Evolutionary conservation across 2,329 filamentous ascomycete species (phyloP), one percentile per base, ranked within the genome.

Genomic region (Botryotinia calthae): DNA sequence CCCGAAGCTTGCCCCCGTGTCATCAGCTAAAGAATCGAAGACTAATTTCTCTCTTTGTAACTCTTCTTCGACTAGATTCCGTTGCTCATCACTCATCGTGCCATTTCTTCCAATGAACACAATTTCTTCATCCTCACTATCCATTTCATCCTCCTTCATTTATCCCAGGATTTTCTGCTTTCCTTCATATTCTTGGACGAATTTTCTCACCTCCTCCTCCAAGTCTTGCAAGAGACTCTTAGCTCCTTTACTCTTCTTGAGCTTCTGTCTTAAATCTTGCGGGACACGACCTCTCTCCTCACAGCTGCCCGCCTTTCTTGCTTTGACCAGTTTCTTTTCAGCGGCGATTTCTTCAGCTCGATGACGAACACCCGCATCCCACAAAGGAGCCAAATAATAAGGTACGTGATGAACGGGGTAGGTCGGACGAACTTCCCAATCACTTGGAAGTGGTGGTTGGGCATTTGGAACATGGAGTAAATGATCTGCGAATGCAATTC

Each of bases 371-470:
- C 85, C 83, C 28, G 87, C 86, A 78, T 97, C 94, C 94, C 94
- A 97, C 75, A 94, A 88, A 25, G 92, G 89, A 2, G 95, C 95
- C 72, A 98, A 86, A 80, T 95, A 94, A 84, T 98, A 98, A 0
- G 95, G 96, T 25, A 98, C 90, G 73, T 87, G 84, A 78, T 91
- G 90, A 68, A 93, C 87, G 7, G 90, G 91, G 82, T 98, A 89
- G 22, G 95, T 96, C 3, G 95, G 93, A 61, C 88, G 90, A 65
- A 95, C 88, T 78, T 92, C 88, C 91, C 93, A 98, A 83, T 99
- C 96, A 73, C 86, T 87, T 0, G 94, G 90, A 62, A 92, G 86
- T 0, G 96, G 96, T 0, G 95, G 93, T 77, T 95, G 89, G 28
- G 87, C 93, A 82, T 96, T 91, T 28, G 96, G 96, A 74, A 98